Base-by-base conservation (phyloP, 176 grass and related monocot species). In the Tillandsia fasciculata region DNA sequence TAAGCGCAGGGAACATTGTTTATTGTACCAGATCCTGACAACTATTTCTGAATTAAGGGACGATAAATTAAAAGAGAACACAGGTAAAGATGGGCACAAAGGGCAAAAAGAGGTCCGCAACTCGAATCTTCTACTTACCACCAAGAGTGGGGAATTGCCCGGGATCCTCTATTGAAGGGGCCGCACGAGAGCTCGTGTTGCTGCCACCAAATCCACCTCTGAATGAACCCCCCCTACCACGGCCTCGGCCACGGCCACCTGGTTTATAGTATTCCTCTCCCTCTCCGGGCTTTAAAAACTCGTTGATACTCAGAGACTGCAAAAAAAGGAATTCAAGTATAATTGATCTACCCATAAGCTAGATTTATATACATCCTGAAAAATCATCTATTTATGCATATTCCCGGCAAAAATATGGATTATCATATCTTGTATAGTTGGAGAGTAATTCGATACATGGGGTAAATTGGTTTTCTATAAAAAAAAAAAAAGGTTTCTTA, bases 271-370 rank as follows among this genome's bases (percentile, higher is more conserved):
- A 84, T 18, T 68, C 79, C 70, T 79, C 83, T 47, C 90, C 90
- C 70, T 86, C 83, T 8, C 74, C 83, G 6, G 90, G 86, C 69
- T 94, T 94, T 70, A 94, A 68, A 50, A 94, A 94, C 50, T 94
- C 90, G 20, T 94, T 94, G 77, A 86, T 94, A 76, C 78, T 94
- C 51, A 94, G 64, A 47, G 77, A 79, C 90, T 94, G 65, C 1
- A 10, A 61, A 17, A 68, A 1, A 67, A 61, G 33, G 33, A 42
- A 42, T 42, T 42, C 33, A 3, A 42, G 33, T 42, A 42, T 5
- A 42, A 42, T 42, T 42, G 33, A 42, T 42, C 33, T 42, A 42
- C 6, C 33, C 33, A 8, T 42, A 42, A 5, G 5, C 33, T 42
- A 42, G 7, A 42, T 42, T 4, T 7, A 42, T 42, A 8, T 42